Evolutionary conservation across 129 eudicot genomes (phyloP), one percentile per base, ranked within the genome.

Genomic region (Escallonia herrerae): DNA sequence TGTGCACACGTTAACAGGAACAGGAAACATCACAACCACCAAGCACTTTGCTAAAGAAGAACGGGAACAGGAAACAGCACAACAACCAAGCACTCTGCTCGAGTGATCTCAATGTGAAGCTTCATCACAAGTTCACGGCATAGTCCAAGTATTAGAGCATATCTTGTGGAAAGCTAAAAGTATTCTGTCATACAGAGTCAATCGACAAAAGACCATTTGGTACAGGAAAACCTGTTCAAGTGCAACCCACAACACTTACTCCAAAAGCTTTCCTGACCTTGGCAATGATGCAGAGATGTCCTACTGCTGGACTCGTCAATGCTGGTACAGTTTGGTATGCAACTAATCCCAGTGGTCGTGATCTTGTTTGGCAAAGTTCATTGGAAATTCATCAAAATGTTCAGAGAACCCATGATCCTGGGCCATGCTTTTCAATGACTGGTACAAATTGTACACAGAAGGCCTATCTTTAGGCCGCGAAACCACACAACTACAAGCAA

Each of bases 381-480:
- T 62, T 8, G 90, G 79, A 81, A 84, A 74, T 52, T 84, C 90
- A 11, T 77, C 86, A 59, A 73, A 84, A 8, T 77, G 86, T 64
- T 78, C 84, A 13, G 80, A 74, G 71, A 81, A 71, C 66, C 86
- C 77, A 5, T 71, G 81, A 53, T 78, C 66, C 40, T 72, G 81
- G 39, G 72, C 82, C 74, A 84, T 70, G 65, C 68, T 64, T 81
- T 76, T 81, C 63, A 84, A 66, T 41, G 84, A 74, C 62, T 77
- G 83, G 66, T 80, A 84, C 58, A 84, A 84, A 38, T 81, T 72
- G 61, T 63, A 81, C 86, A 81, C 77, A 4, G 90, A 71, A 22
- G 83, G 85, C 65, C 90, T 64, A 42, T 84, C 90, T 72, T 84
- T 84, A 57, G 90, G 90, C 73, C 90, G 59, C 43, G 90, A 73